Conservation (phyloP, 495 filamentous ascomycete species). For the Penicillium robsamsonii region DNA sequence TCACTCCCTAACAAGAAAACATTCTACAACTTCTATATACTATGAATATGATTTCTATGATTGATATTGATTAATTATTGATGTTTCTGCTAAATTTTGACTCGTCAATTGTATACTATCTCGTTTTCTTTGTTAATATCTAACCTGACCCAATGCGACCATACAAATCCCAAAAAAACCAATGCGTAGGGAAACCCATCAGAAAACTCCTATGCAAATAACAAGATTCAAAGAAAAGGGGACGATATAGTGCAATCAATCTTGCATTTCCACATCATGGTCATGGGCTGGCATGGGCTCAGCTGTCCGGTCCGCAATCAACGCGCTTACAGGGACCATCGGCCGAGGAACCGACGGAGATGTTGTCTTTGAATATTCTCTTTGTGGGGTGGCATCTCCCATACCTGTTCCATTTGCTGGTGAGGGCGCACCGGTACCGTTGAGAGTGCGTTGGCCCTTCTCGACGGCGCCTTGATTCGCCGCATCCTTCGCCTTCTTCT, state of each 20-base stretch:
- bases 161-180: slow-evolving; percentile 7
- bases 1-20: slow-evolving; percentile 14
- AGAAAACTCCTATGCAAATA: slow-evolving; percentile 31
- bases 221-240: slow-evolving; percentile 12
- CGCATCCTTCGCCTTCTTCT: slow-evolving; percentile 52
- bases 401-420: slow-evolving; percentile 34
- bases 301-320: slow-evolving; percentile 41
- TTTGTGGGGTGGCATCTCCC: slow-evolving; percentile 11
- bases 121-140: slow-evolving; percentile 8
- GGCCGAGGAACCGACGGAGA: slow-evolving; percentile 31
- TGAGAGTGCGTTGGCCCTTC: slow-evolving; percentile 54
- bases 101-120: not conserved
- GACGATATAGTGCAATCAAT: slow-evolving; percentile 30
- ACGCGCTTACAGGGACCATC: slow-evolving; percentile 35
- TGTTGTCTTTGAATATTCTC: slow-evolving; percentile 20
- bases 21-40: slow-evolving; percentile 3
- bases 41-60: not conserved
- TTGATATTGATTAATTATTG: slow-evolving; percentile 4
- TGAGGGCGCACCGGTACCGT: slow-evolving; percentile 30
- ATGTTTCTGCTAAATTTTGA: slow-evolving; percentile 6
- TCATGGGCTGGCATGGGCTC: slow-evolving; percentile 28
- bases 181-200: slow-evolving; percentile 15
- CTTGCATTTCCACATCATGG: slow-evolving; percentile 59
- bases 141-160: slow-evolving; percentile 19
- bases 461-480: slow-evolving; percentile 44